Base-by-base conservation (phyloP, 306 rosid species). In the Macrotyloma uniflorum region DNA sequence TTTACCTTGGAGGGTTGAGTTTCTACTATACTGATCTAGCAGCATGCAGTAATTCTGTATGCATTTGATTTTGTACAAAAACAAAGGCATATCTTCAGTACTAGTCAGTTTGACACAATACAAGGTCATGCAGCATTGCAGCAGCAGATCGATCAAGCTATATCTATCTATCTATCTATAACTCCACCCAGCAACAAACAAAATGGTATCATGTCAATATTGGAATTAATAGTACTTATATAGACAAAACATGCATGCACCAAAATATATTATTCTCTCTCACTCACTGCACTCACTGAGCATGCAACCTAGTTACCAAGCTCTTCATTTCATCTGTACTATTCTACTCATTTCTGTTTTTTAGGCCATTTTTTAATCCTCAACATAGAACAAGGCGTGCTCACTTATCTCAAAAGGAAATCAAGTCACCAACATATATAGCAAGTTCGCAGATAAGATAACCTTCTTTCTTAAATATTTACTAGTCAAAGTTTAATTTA, bases 301-400 rank as follows among this genome's bases (percentile, higher is more conserved):
- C 28, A 16, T 24, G 46, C 45, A 65, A 65, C 70, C 58, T 46
- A 70, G 35, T 45, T 33, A 43, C 57, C 32, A 3, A 8, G 9
- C 36, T 59, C 66, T 75, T 65, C 54, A 54, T 67, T 58, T 67
- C 16, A n/a, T 67, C 19, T 26, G 81, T 54, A 24, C 45, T 20
- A 13, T 22, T 10, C 11, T 75, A 55, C 64, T 63, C 38, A 26
- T 61, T 61, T 16, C 22, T 75, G 58, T 51, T 50, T 22, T 18
- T 28, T 40, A 74, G 54, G 28, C 30, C 72, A 75, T 68, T 75
- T 80, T 67, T 58, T 36, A 75, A 45, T 35, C 55, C 70, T 66
- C 49, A 22, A 15, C 6, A 16, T 23, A 19, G 61, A 76, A 51
- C 73, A 35, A 8, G n/a, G n/a, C n/a, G n/a, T n/a, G n/a, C n/a